A percentile compares a stretch with the other conserved stretches of the same genome.
These are phyloP conservation scores for Apiospora malaysiana DNA, from an alignment of 2,329 filamentous ascomycete species.

Conservation along the genomic window DNA sequence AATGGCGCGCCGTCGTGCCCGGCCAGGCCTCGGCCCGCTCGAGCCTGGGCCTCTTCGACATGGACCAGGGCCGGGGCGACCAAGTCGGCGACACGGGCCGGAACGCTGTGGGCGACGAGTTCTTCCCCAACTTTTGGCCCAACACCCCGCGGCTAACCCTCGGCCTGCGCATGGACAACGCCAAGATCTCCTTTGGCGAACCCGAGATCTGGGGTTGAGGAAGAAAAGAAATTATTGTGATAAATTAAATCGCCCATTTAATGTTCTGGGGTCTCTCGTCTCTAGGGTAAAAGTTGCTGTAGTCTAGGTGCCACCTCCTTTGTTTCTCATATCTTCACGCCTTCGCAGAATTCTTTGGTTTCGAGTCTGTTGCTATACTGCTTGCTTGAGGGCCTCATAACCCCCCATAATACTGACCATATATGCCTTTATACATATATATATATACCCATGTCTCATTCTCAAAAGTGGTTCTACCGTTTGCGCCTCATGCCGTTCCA, in stretches of 20 bases:
- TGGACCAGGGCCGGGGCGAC: slow-evolving; percentile 24
- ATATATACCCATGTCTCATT: background rate
- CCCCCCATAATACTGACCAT: background rate
- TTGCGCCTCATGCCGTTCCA: background rate
- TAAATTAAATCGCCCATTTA: background rate
- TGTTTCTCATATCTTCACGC: no score
- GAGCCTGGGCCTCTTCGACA: slow-evolving; percentile 20
- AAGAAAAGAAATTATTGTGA: background rate
- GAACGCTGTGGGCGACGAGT: slow-evolving; percentile 27
- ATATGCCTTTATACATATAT: background rate
- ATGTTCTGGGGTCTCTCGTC: background rate
- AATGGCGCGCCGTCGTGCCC: slow-evolving; percentile 32
- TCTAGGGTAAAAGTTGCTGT: background rate
- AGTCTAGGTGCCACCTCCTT: background rate
- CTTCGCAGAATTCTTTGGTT: background rate
- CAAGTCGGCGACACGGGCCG: background rate
- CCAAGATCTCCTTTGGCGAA: slow-evolving; percentile 22
- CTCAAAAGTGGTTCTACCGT: background rate
- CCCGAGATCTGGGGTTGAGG: slow-evolving; percentile 19
- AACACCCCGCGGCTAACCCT: background rate
- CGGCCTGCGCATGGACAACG: slow-evolving; percentile 20
- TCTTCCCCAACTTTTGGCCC: slow-evolving; percentile 26
- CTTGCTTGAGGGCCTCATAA: background rate
- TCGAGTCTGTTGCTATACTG: background rate
- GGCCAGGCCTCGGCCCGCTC: slow-evolving; percentile 22